Evolutionary conservation across 208 protist species (phyloP).

Genomic region (Crithidia thermophila): DNA sequence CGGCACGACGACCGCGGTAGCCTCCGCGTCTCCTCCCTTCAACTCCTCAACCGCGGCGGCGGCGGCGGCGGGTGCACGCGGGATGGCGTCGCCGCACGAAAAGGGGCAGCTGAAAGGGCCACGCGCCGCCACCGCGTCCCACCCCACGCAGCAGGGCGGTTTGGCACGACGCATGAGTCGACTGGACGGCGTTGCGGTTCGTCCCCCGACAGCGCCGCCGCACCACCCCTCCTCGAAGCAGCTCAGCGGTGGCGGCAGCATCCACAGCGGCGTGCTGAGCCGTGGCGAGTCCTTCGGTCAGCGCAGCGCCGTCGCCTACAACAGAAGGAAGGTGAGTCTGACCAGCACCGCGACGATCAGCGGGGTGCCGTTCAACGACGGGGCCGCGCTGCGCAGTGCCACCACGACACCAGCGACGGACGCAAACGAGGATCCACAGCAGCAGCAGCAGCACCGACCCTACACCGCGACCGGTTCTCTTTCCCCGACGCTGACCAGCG

Average conservation of each 20-base stretch:
- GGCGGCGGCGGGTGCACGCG: background rate
- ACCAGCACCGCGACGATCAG: background rate
- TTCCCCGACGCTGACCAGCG: background rate
- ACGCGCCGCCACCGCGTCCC: background rate
- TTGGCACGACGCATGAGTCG: background rate
- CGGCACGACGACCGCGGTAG: background rate
- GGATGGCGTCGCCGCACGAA: no score
- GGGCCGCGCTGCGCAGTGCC: no score
- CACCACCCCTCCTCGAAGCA: no score
- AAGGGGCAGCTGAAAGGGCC: no score
- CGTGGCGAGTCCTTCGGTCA: background rate
- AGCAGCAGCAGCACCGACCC: background rate
- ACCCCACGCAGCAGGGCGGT: no score
- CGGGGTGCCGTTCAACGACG: no score
- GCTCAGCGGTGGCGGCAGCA: background rate
- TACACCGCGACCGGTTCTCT: background rate
- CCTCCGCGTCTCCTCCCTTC: background rate
- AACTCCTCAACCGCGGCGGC: background rate
- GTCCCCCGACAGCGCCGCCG: no score
- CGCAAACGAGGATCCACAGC: background rate
- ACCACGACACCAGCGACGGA: background rate
- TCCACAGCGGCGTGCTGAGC: background rate
- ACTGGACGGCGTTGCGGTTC: no score
- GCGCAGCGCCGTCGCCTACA: background rate
- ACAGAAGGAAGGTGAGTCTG: background rate